Base-by-base conservation (phyloP, 2,329 filamentous ascomycete genomes). In the Aurifilum marmelostoma region DNA sequence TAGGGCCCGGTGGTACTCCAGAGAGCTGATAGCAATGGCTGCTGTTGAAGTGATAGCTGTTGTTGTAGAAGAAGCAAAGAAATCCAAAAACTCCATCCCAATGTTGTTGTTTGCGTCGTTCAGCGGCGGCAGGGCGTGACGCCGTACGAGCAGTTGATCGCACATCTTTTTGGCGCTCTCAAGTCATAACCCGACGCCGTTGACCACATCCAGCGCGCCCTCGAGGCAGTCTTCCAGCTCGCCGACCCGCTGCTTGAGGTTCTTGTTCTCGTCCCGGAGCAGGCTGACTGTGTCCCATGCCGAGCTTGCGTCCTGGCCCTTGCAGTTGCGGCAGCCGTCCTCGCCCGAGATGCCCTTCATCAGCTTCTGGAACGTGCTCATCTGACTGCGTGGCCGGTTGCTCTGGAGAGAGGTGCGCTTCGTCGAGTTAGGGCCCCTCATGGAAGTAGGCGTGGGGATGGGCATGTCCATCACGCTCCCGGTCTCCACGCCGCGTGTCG, bases 251-350 rank as follows among this genome's bases (percentile, higher is more conserved):
- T 83, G 81, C 80, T 91, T 91, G 63, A 91, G 76, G 11, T 83
- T 83, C 74, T 81, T 84, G 73, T 91, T 91, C 80, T 91, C 89
- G 61, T 87, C 85, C 52, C 87, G 81, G 69, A 91, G 77, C 61
- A 89, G 71, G 65, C 84, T 83, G n/a, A 89, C 88, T 4, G 88
- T 89, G 74, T 90, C 84, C 88, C 88, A 91, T 5, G 88, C 88
- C 50, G 88, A 82, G 72, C 86, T 87, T 16, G 85, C 82, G 65
- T 87, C 85, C 73, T 85, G 83, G 16, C 88, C 88, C 66, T 82
- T 77, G 76, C 89, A 90, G 73, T 89, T 90, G 43, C 77, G 73
- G 73, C 88, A 90, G 67, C 77, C 74, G 52, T 76, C 76, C 32
- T 81, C 79, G 16, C 80, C 80, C 1, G 84, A 76, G 12, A 84